These are phyloP conservation scores for Juglanconis sp. DNA, from an alignment of 2,329 filamentous ascomycete species.

Conservation along the genomic window DNA sequence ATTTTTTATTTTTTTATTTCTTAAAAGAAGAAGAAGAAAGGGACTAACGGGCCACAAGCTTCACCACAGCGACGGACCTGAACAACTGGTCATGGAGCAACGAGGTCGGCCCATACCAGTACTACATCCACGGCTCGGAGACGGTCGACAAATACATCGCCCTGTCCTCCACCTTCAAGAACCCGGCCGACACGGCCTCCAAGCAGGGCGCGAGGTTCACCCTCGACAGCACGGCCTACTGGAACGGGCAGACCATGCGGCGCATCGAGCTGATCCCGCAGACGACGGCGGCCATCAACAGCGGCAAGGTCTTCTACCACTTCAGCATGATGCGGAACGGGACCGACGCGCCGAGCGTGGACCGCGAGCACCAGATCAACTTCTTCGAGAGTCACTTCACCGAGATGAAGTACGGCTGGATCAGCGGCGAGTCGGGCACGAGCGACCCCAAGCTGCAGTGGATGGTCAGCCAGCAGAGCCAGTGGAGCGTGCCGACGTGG, in stretches of 20 bases:
- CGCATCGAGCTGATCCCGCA: constrained; percentile 68
- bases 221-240: constrained; percentile 57
- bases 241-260: constrained; percentile 67
- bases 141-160: constrained; percentile 55
- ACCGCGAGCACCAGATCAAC: constrained; percentile 60
- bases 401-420: constrained; percentile 64
- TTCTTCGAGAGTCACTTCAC: constrained; percentile 67
- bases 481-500: constrained; percentile 52
- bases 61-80: constrained; percentile 45
- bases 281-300: constrained; percentile 50
- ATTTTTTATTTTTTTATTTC: too few species aligned
- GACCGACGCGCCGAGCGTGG: constrained; percentile 54
- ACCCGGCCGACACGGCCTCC: constrained; percentile 55
- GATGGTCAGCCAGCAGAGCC: constrained; percentile 42
- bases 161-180: constrained; percentile 55
- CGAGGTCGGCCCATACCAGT: constrained; percentile 64
- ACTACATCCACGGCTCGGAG: constrained; percentile 65
- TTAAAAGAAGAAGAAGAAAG: too few species aligned
- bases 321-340: constrained; percentile 58
- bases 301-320: constrained; percentile 64
- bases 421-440: constrained; percentile 37
- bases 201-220: constrained; percentile 63
- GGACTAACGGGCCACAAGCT: constrained; percentile 4
- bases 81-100: constrained; percentile 61
- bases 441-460: constrained; percentile 53